A percentile compares a stretch with the other conserved stretches of the same genome.
Evolutionary conservation across 2,329 filamentous ascomycete genomes (phyloP).

Genomic region (Paecilomyces sp.): DNA sequence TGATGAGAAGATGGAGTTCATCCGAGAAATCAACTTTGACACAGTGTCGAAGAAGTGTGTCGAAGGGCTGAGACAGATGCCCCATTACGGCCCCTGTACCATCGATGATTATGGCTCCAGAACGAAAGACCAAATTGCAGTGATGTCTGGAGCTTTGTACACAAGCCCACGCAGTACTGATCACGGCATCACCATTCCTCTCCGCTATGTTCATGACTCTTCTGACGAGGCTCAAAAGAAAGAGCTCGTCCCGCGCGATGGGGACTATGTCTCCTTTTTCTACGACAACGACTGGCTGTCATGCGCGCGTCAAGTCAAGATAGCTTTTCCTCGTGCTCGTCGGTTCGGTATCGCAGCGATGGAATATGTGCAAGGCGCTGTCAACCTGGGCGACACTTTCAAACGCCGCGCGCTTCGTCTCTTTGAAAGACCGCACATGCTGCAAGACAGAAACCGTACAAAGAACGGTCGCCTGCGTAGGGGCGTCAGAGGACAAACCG

Average conservation of each 20-base stretch:
- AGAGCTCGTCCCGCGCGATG: background rate
- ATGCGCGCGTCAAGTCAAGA: background rate
- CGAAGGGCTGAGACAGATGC: background rate
- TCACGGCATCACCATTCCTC: background rate
- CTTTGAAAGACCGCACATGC: background rate
- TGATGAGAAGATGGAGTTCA: background rate
- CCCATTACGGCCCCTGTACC: background rate
- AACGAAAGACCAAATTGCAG: background rate
- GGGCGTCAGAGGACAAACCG: background rate
- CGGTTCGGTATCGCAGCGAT: background rate
- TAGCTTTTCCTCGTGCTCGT: background rate
- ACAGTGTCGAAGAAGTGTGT: background rate
- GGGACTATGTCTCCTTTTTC: background rate
- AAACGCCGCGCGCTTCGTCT: conserved; percentile 6
- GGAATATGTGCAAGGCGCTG: conserved; percentile 8
- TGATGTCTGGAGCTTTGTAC: background rate
- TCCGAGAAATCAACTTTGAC: background rate
- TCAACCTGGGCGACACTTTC: conserved; percentile 5
- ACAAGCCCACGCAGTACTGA: background rate
- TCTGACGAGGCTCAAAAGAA: background rate
- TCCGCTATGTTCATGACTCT: background rate
- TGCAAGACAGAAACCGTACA: background rate
- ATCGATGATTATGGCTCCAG: background rate
- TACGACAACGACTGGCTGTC: background rate
- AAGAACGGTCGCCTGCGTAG: background rate